phyloP scores from a whole-genome alignment of 495 filamentous ascomycete genomes.

The Penicillium waksmanii region DNA sequence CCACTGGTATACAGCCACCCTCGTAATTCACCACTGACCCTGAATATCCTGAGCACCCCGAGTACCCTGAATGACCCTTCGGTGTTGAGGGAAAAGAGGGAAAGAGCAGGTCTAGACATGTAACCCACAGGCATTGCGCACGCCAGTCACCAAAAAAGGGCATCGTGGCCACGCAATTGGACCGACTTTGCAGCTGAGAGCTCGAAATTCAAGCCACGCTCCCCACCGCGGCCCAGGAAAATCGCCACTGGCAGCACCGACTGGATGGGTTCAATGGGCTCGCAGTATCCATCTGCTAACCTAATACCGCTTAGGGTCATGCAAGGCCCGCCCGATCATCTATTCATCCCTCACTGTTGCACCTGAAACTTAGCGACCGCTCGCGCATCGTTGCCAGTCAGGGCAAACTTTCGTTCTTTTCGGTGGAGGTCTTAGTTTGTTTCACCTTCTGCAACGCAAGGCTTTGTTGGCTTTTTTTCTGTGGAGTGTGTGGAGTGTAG shows the following conservation, averaged over 20 bases:
- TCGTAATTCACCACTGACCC: not conserved
- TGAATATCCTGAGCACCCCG: not conserved
- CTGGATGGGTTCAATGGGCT: not conserved
- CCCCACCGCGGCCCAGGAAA: not conserved
- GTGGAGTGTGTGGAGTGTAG: no score
- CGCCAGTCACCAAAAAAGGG: not conserved
- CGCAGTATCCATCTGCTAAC: not conserved
- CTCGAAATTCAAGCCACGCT: constrained; percentile 2
- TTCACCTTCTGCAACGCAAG: constrained; percentile 20
- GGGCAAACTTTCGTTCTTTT: constrained; percentile 6
- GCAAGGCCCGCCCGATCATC: constrained; percentile 7
- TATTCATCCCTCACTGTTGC: constrained; percentile 1
- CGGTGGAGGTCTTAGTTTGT: constrained; percentile 11
- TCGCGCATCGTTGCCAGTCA: constrained; percentile 13
- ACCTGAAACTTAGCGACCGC: constrained; percentile 18
- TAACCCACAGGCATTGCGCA: not conserved
- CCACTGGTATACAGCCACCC: constrained; percentile 3
- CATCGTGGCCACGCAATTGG: not conserved
- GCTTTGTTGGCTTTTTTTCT: not conserved
- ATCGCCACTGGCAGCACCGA: not conserved
- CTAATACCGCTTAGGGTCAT: not conserved
- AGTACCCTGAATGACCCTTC: not conserved
- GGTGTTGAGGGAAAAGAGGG: not conserved
- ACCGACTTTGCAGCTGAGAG: not conserved
- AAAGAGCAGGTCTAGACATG: not conserved